These are phyloP conservation scores for Yamadazyma nakazawae DNA, from an alignment of 805 yeast genomes.

Conservation along the genomic window DNA sequence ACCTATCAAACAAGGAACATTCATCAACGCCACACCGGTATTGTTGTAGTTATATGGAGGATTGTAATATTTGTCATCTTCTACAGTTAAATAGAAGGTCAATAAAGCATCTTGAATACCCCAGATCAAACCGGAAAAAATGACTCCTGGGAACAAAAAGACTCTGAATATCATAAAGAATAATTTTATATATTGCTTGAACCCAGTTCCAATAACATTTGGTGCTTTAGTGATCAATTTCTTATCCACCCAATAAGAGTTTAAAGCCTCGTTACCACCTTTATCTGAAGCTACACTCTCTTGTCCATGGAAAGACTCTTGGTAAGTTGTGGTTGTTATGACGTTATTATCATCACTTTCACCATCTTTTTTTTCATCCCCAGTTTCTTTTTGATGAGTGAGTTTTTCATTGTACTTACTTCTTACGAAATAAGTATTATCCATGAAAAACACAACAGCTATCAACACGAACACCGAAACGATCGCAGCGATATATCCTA, in stretches of 20 bases:
- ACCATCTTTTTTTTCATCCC: constrained; percentile 7
- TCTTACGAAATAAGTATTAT: constrained; percentile 51
- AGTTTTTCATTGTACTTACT: constrained; percentile 15
- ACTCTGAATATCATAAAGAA: constrained; percentile 31
- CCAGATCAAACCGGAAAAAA: constrained; percentile 38
- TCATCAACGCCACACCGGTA: constrained; percentile 38
- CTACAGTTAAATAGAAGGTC: constrained; percentile 38
- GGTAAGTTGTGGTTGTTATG: constrained; percentile 9
- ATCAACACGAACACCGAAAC: constrained; percentile 44
- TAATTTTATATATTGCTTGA: constrained; percentile 40
- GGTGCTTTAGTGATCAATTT: constrained; percentile 34
- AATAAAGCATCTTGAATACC: constrained; percentile 38
- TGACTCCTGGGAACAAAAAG: constrained; percentile 34
- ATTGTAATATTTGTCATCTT: constrained; percentile 33
- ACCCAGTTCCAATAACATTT: constrained; percentile 34
- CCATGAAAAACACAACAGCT: constrained; percentile 45
- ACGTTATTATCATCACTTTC: background rate
- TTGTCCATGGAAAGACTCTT: constrained; percentile 4
- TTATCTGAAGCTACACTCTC: constrained; percentile 45
- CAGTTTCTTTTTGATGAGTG: background rate
- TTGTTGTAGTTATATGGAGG: constrained; percentile 34
- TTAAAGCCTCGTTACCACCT: constrained; percentile 26
- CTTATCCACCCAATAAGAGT: constrained; percentile 28
- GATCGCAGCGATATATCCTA: constrained; percentile 44
- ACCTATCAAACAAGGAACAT: constrained; percentile 38